A percentile compares a stretch with the other conserved stretches of the same genome.
phyloP scores from a whole-genome alignment of 257 asterid species.

The Ligustrum vulgare region DNA sequence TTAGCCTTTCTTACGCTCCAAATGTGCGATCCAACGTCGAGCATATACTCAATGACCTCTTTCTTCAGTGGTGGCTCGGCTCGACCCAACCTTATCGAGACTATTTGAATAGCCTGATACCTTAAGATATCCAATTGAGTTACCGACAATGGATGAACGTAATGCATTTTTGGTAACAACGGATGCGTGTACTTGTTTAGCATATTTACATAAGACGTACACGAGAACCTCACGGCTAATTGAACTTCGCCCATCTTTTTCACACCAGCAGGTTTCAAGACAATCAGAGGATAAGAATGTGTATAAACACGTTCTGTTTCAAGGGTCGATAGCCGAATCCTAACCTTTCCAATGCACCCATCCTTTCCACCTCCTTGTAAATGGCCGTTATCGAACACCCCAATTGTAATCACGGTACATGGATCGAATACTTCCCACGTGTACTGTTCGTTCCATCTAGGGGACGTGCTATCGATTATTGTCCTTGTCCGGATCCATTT shows the following conservation, averaged over 20 bases:
- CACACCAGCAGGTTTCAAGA: slow-evolving; percentile 63
- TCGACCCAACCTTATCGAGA: slow-evolving; percentile 50
- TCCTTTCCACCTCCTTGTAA: slow-evolving; percentile 59
- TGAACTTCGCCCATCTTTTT: slow-evolving; percentile 82
- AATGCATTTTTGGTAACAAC: slow-evolving; percentile 81
- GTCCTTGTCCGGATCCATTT: slow-evolving; percentile 88
- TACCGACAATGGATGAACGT: slow-evolving; percentile 60
- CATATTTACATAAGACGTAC: slow-evolving; percentile 69
- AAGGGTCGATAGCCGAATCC: slow-evolving; percentile 75
- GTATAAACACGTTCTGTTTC: slow-evolving; percentile 81
- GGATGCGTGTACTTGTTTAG: slow-evolving; percentile 59
- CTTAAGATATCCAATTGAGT: slow-evolving; percentile 50
- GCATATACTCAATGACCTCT: slow-evolving; percentile 67
- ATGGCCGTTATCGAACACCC: slow-evolving; percentile 71
- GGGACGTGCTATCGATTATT: slow-evolving; percentile 58
- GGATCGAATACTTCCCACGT: slow-evolving; percentile 91
- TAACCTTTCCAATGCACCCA: slow-evolving; percentile 70
- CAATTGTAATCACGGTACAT: slow-evolving; percentile 69
- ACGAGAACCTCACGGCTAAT: slow-evolving; percentile 72
- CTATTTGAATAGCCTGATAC: slow-evolving; percentile 55
- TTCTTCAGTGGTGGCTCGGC: slow-evolving; percentile 77
- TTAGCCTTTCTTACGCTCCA: slow-evolving; percentile 84
- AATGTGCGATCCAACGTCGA: slow-evolving; percentile 66
- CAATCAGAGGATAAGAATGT: slow-evolving; percentile 73
- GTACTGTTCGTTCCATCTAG: slow-evolving; percentile 85